phyloP scores from a whole-genome alignment of 164 flowering plant species.

The Chloranthus sessilifolius region DNA sequence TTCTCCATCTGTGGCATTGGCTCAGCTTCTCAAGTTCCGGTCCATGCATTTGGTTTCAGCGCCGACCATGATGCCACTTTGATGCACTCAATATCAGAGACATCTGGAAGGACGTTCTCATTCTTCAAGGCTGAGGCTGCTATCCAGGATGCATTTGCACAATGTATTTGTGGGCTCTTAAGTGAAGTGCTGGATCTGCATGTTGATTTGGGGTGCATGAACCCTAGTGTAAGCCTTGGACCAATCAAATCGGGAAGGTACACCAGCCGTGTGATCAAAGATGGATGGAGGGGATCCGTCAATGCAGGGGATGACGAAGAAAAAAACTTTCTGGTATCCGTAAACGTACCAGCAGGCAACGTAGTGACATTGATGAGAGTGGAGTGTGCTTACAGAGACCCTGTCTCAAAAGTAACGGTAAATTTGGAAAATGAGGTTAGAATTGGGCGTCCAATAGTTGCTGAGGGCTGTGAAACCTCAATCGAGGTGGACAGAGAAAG shows the following conservation, averaged over 20 bases:
- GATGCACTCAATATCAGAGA: conserved; percentile 4
- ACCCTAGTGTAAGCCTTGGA: conserved; percentile 36
- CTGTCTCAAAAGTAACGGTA: conserved; percentile 41
- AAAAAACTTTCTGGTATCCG: conserved; percentile 64
- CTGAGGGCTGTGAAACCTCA: conserved; percentile 31
- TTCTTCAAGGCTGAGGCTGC: not conserved
- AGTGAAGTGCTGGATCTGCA: conserved; percentile 44
- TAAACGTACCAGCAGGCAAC: conserved; percentile 49
- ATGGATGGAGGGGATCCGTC: conserved; percentile 39
- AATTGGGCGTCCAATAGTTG: conserved; percentile 48
- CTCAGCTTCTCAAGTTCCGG: not conserved
- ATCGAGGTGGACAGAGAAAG: conserved; percentile 84
- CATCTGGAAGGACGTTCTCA: conserved; percentile 3
- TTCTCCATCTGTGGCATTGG: not conserved
- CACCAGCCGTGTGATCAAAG: conserved; percentile 24
- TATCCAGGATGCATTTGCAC: conserved; percentile 5
- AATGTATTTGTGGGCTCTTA: conserved; percentile 3
- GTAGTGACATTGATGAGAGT: conserved; percentile 49
- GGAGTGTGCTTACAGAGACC: conserved; percentile 55
- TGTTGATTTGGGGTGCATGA: conserved; percentile 47
- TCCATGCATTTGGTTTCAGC: conserved; percentile 1
- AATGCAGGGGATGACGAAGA: conserved; percentile 86
- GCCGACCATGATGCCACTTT: conserved; percentile 3
- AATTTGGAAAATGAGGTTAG: conserved; percentile 36
- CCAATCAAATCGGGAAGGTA: conserved; percentile 85